Evolutionary conservation across 805 yeast genomes (phyloP).

Genomic region (Starmerella khaoyaiensis): DNA sequence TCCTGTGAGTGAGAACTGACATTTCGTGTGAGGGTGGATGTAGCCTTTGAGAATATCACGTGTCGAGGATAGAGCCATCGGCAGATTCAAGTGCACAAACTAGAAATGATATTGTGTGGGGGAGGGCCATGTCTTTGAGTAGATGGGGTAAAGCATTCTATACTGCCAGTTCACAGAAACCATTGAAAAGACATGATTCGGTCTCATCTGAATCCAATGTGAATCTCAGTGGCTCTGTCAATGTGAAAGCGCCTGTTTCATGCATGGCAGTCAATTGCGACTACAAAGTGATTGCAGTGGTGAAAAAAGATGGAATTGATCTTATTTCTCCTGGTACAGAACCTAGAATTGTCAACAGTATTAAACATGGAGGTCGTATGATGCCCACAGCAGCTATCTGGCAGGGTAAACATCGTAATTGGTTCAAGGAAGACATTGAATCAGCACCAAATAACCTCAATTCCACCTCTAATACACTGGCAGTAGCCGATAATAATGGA

Average conservation of each 20-base stretch:
- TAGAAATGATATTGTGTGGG: too few species aligned
- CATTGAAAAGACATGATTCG: not conserved
- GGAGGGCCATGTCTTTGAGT: constrained; percentile 19
- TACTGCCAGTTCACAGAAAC: constrained; percentile 1
- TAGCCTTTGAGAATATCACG: too few species aligned
- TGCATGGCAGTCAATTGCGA: constrained; percentile 8
- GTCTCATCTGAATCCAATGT: not conserved
- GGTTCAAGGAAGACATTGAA: not conserved
- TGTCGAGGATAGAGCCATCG: too few species aligned
- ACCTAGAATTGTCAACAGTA: constrained; percentile 2
- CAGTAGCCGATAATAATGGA: constrained; percentile 27
- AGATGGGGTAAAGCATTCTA: constrained; percentile 20
- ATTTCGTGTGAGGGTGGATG: too few species aligned
- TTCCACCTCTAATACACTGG: constrained; percentile 16
- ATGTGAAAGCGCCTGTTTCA: constrained; percentile 3
- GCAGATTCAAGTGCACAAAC: too few species aligned
- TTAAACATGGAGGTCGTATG: constrained; percentile 3
- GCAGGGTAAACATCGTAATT: constrained; percentile 6
- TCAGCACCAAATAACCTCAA: not conserved
- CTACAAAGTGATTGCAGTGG: constrained; percentile 6
- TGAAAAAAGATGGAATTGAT: constrained; percentile 12
- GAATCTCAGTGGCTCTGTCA: constrained; percentile 2
- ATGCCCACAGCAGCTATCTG: constrained; percentile 11
- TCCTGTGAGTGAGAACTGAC: too few species aligned
- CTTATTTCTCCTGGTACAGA: constrained; percentile 12